Evolutionary conservation across 257 asterid species (phyloP), one percentile per base, ranked within the genome.

Genomic region (Lavandula angustifolia): DNA sequence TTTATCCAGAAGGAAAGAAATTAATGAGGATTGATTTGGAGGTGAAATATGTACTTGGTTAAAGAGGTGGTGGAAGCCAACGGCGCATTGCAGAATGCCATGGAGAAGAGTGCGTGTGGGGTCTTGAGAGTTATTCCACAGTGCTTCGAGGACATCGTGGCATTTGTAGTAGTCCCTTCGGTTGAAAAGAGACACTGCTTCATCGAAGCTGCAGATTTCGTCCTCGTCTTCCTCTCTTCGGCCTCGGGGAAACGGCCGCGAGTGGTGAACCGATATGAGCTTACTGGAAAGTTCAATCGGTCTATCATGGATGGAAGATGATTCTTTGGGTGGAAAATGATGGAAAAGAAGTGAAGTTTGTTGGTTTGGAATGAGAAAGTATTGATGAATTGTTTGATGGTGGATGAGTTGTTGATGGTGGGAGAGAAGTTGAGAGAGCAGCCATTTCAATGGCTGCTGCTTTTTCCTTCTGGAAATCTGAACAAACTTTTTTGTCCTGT

Each of bases 51-150:
- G 12, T 38, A 89, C 96, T 80, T 79, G 85, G 68, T 85, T 91
- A 74, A 86, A 86, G 71, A 91, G 94, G 76, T 91, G 98, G 71
- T 91, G 96, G 11, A 91, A 86, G 58, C 95, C 98, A 1, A 88
- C 94, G 18, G 96, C 94, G 31, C 95, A 86, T 54, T 91, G 96
- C 16, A 88, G 76, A 52, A 88, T 78, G 46, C 82, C 95, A 10
- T 88, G 98, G 33, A 86, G 65, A 3, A 91, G 89, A 17, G 89
- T 84, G 16, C 94, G 79, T 0, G 73, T 61, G 13, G 91, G 94
- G 35, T 88, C 96, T 55, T 88, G 72, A 7, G 96, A 81, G 4
- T 59, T 37, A 42, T 78, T 79, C 96, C 98, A 88, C 4, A 91
- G 60, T 6, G 80, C 73, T 73, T 91, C 96, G 7, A 88, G 94